Conservation (phyloP, 2,329 filamentous ascomycete species). For the Paecilomyces sp. region DNA sequence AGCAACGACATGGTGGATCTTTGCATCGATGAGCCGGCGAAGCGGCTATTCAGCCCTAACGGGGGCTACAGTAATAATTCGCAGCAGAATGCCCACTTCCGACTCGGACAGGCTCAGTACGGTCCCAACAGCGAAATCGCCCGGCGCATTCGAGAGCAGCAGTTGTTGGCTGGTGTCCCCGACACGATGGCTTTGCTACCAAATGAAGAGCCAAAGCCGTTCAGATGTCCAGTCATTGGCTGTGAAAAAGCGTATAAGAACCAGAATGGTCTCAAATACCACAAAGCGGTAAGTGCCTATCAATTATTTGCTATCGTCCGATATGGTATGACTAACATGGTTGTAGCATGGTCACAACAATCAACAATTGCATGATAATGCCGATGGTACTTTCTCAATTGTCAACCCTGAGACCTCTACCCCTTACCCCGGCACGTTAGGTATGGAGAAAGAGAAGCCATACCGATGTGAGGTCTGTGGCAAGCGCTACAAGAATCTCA, state of each 20-base stretch:
- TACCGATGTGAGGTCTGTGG: slow-evolving; percentile 96
- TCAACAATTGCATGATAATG: slow-evolving; percentile 92
- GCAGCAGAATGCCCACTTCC: slow-evolving; percentile 64
- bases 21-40: slow-evolving; percentile 87
- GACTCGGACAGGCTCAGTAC: slow-evolving; percentile 68
- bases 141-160: slow-evolving; percentile 56
- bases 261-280: slow-evolving; percentile 94
- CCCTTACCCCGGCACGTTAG: slow-evolving; percentile 89
- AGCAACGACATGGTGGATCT: slow-evolving; percentile 52
- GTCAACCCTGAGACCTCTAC: slow-evolving; percentile 92
- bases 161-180: slow-evolving; percentile 51
- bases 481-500: slow-evolving; percentile 98
- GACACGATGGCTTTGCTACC: slow-evolving; percentile 42
- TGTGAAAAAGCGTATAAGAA: slow-evolving; percentile 99
- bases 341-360: slow-evolving; percentile 82
- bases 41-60: slow-evolving; percentile 82
- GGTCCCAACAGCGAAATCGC: slow-evolving; percentile 70
- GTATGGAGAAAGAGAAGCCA: slow-evolving; percentile 99
- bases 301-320: slow-evolving; percentile 10
- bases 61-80: slow-evolving; percentile 61
- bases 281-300: slow-evolving; percentile 54
- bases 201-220: slow-evolving; percentile 92
- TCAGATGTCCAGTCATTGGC: slow-evolving; percentile 94
- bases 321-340: slow-evolving; percentile 16
- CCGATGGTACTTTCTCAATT: slow-evolving; percentile 95